Conservation (phyloP, 305 asterid species). For the Ilex paraguariensis region DNA sequence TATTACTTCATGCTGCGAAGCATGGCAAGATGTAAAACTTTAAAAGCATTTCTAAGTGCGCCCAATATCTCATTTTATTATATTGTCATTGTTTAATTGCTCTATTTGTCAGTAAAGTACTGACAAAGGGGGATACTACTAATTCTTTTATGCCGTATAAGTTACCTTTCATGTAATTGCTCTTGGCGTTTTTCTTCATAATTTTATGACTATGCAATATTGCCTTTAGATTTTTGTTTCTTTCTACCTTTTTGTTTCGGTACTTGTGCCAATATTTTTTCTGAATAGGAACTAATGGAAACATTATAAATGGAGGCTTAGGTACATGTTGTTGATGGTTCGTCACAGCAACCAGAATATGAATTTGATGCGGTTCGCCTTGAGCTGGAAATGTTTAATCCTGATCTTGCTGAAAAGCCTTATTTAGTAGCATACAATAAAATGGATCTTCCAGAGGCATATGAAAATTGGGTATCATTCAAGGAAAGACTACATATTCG, state of each 20-base stretch:
- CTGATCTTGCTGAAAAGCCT: conserved; percentile 85
- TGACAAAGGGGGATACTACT: too few species aligned
- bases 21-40: too few species aligned
- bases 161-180: too few species aligned
- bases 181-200: too few species aligned
- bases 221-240: too few species aligned
- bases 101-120: too few species aligned
- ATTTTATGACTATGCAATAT: too few species aligned
- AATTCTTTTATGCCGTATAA: too few species aligned
- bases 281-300: conserved; percentile 15
- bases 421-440: conserved; percentile 78
- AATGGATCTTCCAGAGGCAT: conserved; percentile 91
- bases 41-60: too few species aligned
- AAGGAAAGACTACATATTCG: conserved; percentile 47
- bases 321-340: conserved; percentile 92
- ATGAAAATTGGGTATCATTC: conserved; percentile 72
- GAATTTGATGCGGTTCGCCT: conserved; percentile 94
- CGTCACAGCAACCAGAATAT: conserved; percentile 80
- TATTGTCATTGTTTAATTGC: too few species aligned
- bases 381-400: conserved; percentile 93
- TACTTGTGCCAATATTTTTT: neutral
- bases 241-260: neutral
- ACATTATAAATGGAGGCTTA: conserved; percentile 27
- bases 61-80: too few species aligned
- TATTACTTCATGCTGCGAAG: too few species aligned